Conservation (phyloP, 73 alveolate species). For the Paramecium octaurelia region DNA sequence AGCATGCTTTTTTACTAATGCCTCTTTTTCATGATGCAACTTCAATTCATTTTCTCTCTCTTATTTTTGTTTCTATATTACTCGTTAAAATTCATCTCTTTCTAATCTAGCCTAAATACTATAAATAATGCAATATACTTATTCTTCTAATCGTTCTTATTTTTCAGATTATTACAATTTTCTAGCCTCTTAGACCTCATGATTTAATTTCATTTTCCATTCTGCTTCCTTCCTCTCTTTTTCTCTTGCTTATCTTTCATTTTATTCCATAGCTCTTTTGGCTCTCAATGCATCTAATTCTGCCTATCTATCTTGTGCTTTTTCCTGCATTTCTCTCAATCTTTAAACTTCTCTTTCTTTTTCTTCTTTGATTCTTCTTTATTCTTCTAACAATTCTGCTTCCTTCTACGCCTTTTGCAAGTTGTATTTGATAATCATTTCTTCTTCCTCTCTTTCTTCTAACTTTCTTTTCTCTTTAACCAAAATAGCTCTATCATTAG, state of each 20-base stretch:
- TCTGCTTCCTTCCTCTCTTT: slow-evolving; percentile 84
- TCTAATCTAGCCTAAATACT: slow-evolving; percentile 74
- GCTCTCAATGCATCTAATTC: slow-evolving; percentile 92
- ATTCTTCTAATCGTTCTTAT: slow-evolving; percentile 68
- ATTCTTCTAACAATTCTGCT: slow-evolving; percentile 77
- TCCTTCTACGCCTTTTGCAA: slow-evolving; percentile 81
- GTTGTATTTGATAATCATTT: slow-evolving; percentile 76
- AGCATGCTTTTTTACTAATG: slow-evolving; percentile 70
- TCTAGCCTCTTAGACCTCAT: slow-evolving; percentile 83
- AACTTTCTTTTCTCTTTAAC: slow-evolving; percentile 72
- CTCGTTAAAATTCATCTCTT: slow-evolving; percentile 86
- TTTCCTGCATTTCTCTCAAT: slow-evolving; percentile 89
- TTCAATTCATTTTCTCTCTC: slow-evolving; percentile 74
- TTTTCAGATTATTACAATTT: slow-evolving; percentile 63
- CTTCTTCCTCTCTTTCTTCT: slow-evolving; percentile 85
- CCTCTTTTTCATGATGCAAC: slow-evolving; percentile 74
- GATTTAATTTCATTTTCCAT: slow-evolving; percentile 69
- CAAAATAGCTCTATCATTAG: slow-evolving; percentile 73
- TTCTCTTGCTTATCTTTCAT: slow-evolving; percentile 85
- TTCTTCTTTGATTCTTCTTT: slow-evolving; percentile 80
- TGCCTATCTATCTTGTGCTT: slow-evolving; percentile 83
- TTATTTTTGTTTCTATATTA: slow-evolving; percentile 80
- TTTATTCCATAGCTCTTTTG: slow-evolving; percentile 89
- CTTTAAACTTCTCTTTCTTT: slow-evolving; percentile 87
- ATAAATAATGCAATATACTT: background rate